A percentile compares a stretch with the other conserved stretches of the same genome.
Evolutionary conservation across 208 protist species (phyloP).

Genomic region (Acanthamoeba divionensis): DNA sequence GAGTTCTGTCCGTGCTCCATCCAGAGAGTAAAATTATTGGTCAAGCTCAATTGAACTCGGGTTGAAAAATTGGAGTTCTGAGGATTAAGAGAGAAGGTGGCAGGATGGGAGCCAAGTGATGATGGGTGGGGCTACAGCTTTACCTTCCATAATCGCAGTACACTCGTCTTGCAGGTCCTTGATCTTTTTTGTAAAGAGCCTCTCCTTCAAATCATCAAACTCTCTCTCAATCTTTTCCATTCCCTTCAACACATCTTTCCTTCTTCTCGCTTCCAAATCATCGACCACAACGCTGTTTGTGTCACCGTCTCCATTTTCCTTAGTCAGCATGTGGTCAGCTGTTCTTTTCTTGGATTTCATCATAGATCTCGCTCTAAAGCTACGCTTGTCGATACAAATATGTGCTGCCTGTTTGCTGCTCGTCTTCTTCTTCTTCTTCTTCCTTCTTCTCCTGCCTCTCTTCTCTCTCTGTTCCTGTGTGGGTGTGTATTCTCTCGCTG

Average conservation of each 20-base stretch:
- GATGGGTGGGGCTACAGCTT: neutral
- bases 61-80: neutral
- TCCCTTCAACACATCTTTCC: constrained; percentile 55
- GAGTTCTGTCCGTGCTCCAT: too few relatives aligned
- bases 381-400: neutral
- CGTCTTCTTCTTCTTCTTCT: neutral
- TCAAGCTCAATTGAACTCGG: neutral
- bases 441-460: neutral
- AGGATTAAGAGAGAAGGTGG: too few relatives aligned
- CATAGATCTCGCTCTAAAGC: constrained; percentile 21
- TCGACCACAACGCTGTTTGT: constrained; percentile 41
- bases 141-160: constrained; percentile 66
- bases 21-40: neutral
- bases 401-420: neutral
- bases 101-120: too few relatives aligned
- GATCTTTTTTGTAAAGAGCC: constrained; percentile 68
- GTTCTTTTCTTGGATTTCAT: constrained; percentile 45
- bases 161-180: constrained; percentile 64
- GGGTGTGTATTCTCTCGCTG: too few relatives aligned
- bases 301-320: neutral
- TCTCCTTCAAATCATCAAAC: constrained; percentile 70
- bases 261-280: constrained; percentile 54
- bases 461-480: too few relatives aligned
- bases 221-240: constrained; percentile 67
- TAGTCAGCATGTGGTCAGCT: constrained; percentile 8